Conservation (phyloP, 2,329 filamentous ascomycete species). For the Macrophomina pseudophaseolina region DNA sequence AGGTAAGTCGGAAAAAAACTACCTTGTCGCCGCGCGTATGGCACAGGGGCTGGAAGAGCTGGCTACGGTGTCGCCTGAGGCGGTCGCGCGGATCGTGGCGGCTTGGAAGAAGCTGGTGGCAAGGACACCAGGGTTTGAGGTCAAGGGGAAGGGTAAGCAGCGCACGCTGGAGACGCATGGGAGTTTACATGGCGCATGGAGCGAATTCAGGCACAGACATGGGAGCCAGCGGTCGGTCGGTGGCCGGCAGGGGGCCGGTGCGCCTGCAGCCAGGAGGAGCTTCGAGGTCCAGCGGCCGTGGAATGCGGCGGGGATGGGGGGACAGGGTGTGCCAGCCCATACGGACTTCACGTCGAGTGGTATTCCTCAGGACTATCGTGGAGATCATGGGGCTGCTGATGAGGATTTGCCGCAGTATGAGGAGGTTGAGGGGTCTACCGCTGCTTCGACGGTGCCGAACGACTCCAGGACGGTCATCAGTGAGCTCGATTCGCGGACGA, state of each 20-base stretch:
- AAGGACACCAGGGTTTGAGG: not conserved
- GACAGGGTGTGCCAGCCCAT: not conserved
- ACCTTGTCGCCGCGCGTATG: constrained; percentile 30
- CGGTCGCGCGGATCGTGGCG: not conserved
- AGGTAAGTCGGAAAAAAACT: constrained; percentile 28
- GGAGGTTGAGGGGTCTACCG: not conserved
- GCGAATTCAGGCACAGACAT: not conserved
- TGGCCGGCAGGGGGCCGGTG: not conserved
- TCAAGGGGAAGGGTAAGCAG: not conserved
- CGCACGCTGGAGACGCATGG: not conserved
- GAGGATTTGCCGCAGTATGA: not conserved
- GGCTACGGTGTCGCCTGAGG: not conserved
- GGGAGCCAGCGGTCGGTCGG: not conserved
- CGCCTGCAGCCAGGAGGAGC: not conserved
- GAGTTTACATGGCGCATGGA: not conserved
- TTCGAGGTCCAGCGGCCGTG: not conserved
- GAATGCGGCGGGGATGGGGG: not conserved
- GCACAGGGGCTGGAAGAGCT: constrained; percentile 33
- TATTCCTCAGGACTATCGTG: not conserved
- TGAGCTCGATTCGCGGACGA: not conserved
- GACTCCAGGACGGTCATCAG: not conserved
- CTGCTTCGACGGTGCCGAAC: not conserved
- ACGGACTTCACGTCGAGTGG: not conserved
- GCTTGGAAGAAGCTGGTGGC: not conserved
- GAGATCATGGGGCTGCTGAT: not conserved